A percentile compares a stretch with the other conserved stretches of the same genome.
phyloP scores from a whole-genome alignment of 495 filamentous ascomycete genomes.

The Tetracladium setigerum region DNA sequence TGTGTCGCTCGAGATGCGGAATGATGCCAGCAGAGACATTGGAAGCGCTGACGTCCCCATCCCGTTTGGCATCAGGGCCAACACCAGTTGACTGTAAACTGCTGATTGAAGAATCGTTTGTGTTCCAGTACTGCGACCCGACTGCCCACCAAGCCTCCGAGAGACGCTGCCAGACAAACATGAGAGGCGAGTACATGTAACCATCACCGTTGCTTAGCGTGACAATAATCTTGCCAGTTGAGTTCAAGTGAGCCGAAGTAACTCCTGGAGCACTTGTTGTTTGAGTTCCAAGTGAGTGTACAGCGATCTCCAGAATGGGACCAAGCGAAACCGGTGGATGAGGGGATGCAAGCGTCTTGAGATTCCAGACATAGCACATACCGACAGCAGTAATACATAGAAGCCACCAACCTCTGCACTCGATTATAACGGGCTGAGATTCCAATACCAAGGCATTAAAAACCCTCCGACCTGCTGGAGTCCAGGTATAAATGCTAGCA shows the following conservation, averaged over 20 bases:
- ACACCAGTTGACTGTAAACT: conserved; percentile 66
- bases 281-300: conserved; percentile 58
- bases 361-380: conserved; percentile 89
- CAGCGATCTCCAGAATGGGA: conserved; percentile 81
- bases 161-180: conserved; percentile 91
- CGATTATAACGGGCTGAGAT: conserved; percentile 87
- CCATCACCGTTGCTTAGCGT: conserved; percentile 90
- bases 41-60: conserved; percentile 45
- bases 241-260: conserved; percentile 85
- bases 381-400: conserved; percentile 84
- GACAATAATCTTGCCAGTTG: conserved; percentile 71
- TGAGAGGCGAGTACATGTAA: conserved; percentile 70
- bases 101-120: conserved; percentile 75
- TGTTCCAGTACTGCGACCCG: conserved; percentile 96
- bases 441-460: conserved; percentile 80
- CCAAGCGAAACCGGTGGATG: conserved; percentile 88
- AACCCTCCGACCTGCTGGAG: conserved; percentile 82
- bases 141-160: conserved; percentile 98
- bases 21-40: conserved; percentile 88
- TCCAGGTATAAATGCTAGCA: conserved; percentile 88
- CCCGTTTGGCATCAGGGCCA: conserved; percentile 37
- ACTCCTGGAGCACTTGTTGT: conserved; percentile 69
- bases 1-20: conserved; percentile 85
- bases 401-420: conserved; percentile 82
- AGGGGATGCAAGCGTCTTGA: conserved; percentile 72